Evolutionary conservation across 305 asterid species (phyloP).

Genomic region (Stenogyne calaminthoides): DNA sequence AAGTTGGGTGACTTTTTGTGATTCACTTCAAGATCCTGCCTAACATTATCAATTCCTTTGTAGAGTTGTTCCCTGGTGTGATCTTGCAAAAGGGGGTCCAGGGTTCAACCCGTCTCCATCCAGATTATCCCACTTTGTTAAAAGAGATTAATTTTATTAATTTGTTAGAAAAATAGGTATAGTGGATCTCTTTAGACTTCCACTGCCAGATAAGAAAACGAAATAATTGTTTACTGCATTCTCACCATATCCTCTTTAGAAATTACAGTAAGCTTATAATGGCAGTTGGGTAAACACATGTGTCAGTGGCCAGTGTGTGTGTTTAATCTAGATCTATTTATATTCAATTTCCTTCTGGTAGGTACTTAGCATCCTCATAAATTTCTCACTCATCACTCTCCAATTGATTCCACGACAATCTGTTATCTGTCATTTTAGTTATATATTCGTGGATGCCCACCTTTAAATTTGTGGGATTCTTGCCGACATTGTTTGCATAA

Average conservation of each 20-base stretch:
- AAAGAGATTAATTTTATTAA: not conserved
- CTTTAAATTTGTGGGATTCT: slow-evolving; percentile 2
- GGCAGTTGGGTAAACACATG: not conserved
- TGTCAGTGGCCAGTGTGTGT: not conserved
- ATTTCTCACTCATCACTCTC: not conserved
- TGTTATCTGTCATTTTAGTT: not conserved
- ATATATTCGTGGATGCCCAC: not conserved
- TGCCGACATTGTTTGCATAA: not conserved
- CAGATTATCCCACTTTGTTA: not conserved
- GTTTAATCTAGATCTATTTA: not conserved
- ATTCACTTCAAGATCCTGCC: not conserved
- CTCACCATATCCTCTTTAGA: not conserved
- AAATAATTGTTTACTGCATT: not conserved
- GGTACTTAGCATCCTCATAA: not conserved
- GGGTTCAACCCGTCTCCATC: not conserved
- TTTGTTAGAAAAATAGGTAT: not conserved
- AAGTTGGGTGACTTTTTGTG: not conserved
- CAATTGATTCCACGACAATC: not conserved
- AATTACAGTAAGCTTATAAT: not conserved
- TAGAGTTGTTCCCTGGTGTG: not conserved
- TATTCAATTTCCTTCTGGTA: not conserved
- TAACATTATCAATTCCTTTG: not conserved
- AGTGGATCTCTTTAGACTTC: not conserved
- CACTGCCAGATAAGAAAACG: not conserved
- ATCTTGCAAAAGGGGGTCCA: not conserved